These are phyloP conservation scores for Eruca vesicaria DNA, from an alignment of 441 rosid species.

Conservation along the genomic window DNA sequence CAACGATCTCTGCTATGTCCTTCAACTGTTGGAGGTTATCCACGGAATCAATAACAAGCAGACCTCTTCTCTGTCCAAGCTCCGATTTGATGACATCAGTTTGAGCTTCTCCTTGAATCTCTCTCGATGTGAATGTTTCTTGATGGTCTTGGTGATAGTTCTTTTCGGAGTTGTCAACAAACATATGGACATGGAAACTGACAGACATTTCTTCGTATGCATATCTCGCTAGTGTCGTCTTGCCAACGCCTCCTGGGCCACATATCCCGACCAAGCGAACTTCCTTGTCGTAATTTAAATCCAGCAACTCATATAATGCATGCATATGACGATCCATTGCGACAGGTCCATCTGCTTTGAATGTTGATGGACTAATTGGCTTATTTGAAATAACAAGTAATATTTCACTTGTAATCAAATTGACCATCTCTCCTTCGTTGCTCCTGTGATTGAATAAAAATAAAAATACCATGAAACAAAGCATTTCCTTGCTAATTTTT, in stretches of 20 bases:
- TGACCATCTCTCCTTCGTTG: neutral
- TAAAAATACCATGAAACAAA: neutral
- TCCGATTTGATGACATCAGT: neutral
- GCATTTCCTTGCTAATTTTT: too few species aligned
- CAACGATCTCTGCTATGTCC: neutral
- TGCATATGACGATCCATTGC: constrained; percentile 20
- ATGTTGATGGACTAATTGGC: neutral
- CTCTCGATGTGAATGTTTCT: neutral
- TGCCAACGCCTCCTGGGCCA: constrained; percentile 22
- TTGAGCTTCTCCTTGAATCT: neutral
- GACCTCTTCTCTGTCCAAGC: neutral
- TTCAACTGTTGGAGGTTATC: neutral
- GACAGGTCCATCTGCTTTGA: neutral
- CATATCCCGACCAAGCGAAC: constrained; percentile 18
- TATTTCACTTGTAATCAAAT: neutral
- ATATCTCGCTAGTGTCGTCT: constrained; percentile 15
- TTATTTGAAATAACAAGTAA: neutral
- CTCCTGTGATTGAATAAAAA: neutral
- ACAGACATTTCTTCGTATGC: neutral
- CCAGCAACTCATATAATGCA: neutral
- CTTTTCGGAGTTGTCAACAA: constrained; percentile 1
- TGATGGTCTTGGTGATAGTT: neutral
- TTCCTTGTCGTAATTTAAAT: constrained; percentile 1
- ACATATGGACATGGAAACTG: constrained; percentile 6
- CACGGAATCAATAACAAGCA: neutral